Evolutionary conservation across 129 eudicot genomes (phyloP).

Genomic region (Flaveria brownii): DNA sequence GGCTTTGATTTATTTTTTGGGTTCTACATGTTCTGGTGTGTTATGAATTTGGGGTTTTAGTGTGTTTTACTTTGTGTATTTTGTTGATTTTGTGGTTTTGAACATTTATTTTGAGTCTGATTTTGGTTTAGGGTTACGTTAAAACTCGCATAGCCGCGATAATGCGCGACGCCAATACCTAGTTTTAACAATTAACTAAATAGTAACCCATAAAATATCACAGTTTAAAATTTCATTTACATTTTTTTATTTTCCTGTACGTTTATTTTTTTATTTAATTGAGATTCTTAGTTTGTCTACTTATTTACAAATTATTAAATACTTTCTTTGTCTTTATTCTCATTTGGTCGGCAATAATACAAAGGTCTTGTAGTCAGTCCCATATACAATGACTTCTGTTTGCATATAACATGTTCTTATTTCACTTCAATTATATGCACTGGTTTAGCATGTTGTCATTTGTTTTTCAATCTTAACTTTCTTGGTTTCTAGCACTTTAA

Average conservation of each 20-base stretch:
- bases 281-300: conserved; percentile 12
- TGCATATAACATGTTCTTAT: conserved; percentile 31
- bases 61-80: too few species aligned
- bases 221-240: not conserved
- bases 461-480: not conserved
- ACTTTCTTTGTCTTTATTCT: conserved; percentile 16
- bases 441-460: conserved; percentile 17
- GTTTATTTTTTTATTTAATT: not conserved
- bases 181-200: too few species aligned
- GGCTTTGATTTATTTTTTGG: too few species aligned
- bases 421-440: conserved; percentile 20
- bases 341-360: conserved; percentile 42
- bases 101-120: too few species aligned
- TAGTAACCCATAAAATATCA: too few species aligned
- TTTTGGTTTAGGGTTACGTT: too few species aligned
- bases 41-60: too few species aligned
- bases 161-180: too few species aligned
- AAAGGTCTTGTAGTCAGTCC: conserved; percentile 26
- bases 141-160: too few species aligned
- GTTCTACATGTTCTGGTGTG: too few species aligned
- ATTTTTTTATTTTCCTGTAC: not conserved
- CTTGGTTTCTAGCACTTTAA: conserved; percentile 17
- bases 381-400: conserved; percentile 21
- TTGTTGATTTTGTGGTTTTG: too few species aligned
- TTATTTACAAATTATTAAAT: conserved; percentile 4